Percentiles rank a stretch among this genome's conserved stretches.
Conservation (phyloP, 495 filamentous ascomycete species). For the Immersiella caudata region DNA sequence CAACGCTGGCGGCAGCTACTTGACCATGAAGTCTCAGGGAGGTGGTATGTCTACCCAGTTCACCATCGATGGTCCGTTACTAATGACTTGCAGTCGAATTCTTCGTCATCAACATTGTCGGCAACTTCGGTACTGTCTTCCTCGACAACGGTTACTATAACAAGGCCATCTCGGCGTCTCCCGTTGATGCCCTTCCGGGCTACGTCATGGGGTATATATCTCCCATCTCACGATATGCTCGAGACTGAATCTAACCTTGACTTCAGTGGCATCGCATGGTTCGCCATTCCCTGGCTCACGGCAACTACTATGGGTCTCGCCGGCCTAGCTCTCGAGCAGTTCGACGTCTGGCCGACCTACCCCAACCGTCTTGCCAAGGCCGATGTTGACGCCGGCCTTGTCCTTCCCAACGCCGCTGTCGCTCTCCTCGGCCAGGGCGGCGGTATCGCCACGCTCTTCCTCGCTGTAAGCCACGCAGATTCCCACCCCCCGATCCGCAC, state of each 20-base stretch:
- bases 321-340: conserved; percentile 51
- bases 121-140: conserved; percentile 40
- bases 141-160: conserved; percentile 56
- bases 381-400: conserved; percentile 12
- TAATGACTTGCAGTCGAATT: neutral
- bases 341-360: conserved; percentile 55
- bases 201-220: conserved; percentile 43
- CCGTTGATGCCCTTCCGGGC: conserved; percentile 47
- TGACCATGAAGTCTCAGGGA: conserved; percentile 55
- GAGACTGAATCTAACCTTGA: neutral
- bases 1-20: conserved; percentile 55
- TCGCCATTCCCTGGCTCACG: conserved; percentile 55
- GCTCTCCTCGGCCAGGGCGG: conserved; percentile 12
- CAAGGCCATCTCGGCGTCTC: conserved; percentile 53
- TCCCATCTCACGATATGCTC: neutral
- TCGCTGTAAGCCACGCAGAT: conserved; percentile 3
- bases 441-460: conserved; percentile 14
- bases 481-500: neutral
- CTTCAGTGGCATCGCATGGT: conserved; percentile 52
- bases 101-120: conserved; percentile 18
- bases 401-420: conserved; percentile 12
- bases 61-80: neutral
- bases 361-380: conserved; percentile 38
- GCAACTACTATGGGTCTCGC: conserved; percentile 53
- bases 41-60: conserved; percentile 27